Evolutionary conservation across 2,329 filamentous ascomycete species (phyloP).

Genomic region (Alternaria metachromatica): DNA sequence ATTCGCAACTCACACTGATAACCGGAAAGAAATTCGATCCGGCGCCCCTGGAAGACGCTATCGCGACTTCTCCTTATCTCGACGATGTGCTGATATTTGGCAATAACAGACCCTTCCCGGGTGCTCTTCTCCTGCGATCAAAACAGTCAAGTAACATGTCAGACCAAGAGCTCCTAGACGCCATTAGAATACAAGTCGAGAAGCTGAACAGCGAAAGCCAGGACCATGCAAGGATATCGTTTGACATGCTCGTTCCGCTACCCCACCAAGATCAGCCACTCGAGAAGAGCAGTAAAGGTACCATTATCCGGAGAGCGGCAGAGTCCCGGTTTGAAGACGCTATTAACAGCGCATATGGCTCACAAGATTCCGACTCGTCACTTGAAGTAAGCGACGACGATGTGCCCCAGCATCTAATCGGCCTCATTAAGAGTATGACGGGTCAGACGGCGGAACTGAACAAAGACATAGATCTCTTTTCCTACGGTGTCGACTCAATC

Average conservation of each 20-base stretch:
- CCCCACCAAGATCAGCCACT: conserved; percentile 47
- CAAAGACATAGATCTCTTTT: conserved; percentile 61
- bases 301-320: conserved; percentile 60
- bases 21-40: conserved; percentile 76
- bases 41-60: conserved; percentile 63
- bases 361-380: conserved; percentile 19
- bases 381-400: conserved; percentile 36
- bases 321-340: conserved; percentile 57
- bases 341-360: conserved; percentile 58
- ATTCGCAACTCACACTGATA: conserved; percentile 66
- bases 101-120: conserved; percentile 62
- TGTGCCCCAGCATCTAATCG: conserved; percentile 27
- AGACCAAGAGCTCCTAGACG: conserved; percentile 50
- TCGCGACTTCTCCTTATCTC: conserved; percentile 56
- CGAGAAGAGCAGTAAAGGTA: conserved; percentile 69
- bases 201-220: conserved; percentile 58
- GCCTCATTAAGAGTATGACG: conserved; percentile 29
- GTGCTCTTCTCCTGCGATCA: conserved; percentile 61
- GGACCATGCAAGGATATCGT: conserved; percentile 59
- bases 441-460: conserved; percentile 29
- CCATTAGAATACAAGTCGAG: conserved; percentile 55
- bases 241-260: conserved; percentile 60
- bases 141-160: conserved; percentile 28
- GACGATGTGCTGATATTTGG: conserved; percentile 68
- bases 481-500: conserved; percentile 66